Evolutionary conservation across 1,139 yeast species (phyloP).

Genomic region (Diutina scorzettiae): DNA sequence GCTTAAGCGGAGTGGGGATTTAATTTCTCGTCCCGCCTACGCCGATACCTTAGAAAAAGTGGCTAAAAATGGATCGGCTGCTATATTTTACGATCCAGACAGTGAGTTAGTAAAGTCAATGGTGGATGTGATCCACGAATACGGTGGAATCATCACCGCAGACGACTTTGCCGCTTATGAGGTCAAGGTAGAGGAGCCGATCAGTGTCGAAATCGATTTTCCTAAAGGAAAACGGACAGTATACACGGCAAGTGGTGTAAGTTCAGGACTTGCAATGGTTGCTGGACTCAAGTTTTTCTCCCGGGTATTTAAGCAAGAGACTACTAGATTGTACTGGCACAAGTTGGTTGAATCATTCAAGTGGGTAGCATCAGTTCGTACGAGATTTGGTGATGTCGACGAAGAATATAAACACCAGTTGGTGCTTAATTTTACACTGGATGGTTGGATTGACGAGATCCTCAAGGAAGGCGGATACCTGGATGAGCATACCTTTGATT

Average conservation of each 20-base stretch:
- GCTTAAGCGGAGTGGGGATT: slow-evolving; percentile 9
- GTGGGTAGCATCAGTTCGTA: slow-evolving; percentile 82
- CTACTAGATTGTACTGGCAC: slow-evolving; percentile 34
- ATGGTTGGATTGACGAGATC: slow-evolving; percentile 46
- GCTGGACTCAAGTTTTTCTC: slow-evolving; percentile 59
- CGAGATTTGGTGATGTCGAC: slow-evolving; percentile 60
- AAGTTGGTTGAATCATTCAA: slow-evolving; percentile 78
- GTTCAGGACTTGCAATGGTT: slow-evolving; percentile 73
- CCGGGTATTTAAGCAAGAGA: slow-evolving; percentile 10
- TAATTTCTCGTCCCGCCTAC: slow-evolving; percentile 33
- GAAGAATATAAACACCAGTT: slow-evolving; percentile 15
- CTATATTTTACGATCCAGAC: slow-evolving; percentile 69
- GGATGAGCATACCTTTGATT: slow-evolving; percentile 45
- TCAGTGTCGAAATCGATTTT: slow-evolving; percentile 24
- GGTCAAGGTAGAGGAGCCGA: slow-evolving; percentile 44
- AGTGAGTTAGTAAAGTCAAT: slow-evolving; percentile 59
- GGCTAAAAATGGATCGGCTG: slow-evolving; percentile 66
- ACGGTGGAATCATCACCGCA: slow-evolving; percentile 51
- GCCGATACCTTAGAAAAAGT: slow-evolving; percentile 59
- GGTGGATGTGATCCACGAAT: slow-evolving; percentile 27
- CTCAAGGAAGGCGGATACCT: slow-evolving; percentile 31
- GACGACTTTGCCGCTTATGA: slow-evolving; percentile 57
- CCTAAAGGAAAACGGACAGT: slow-evolving; percentile 38
- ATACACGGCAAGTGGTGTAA: slow-evolving; percentile 62
- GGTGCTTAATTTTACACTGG: slow-evolving; percentile 18